Evolutionary conservation across 345 rosid species (phyloP), one percentile per base, ranked within the genome.

Genomic region (Xanthoceras sorbifolium): DNA sequence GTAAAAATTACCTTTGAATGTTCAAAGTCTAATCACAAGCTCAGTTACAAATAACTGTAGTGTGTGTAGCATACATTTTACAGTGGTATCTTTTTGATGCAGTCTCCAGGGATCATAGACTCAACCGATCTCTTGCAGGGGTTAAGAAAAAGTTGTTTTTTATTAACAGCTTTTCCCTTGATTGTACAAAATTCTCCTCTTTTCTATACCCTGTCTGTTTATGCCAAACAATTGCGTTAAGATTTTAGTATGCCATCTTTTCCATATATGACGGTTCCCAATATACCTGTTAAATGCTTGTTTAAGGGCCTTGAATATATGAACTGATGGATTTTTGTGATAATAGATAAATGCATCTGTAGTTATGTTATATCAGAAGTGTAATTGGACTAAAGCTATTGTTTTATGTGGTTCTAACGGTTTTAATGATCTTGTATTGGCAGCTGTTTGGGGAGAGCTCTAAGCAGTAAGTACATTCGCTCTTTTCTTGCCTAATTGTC

Each of bases 361-460:
- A 50, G 55, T 50, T 50, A 15, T 50, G n/a, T 50, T 50, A 50
- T 6, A 22, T 70, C 2, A 9, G 61, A 14, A 5, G 20, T 18
- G 20, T 52, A 52, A n/a, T n/a, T 70, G 44, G 55, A 31, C 2
- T 32, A 4, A 14, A 14, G 34, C 22, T n/a, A 20, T 77, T 32
- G 23, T 7, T 34, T 78, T 28, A 6, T 9, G 18, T 73, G 61
- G 14, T 68, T 79, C 89, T 86, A 78, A 85, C 69, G 18, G 25
- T 84, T 79, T 78, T 63, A 11, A 46, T 79, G 52, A 63, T 81
- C 28, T 82, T 88, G 79, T 61, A 31, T 69, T 82, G 68, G 65
- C 94, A 89, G 96, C 80, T 93, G 75, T 85, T 91, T 38, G 99
- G 99, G 61, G 87, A 67, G 80, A 90, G 72, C 83, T 25, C 84